These are phyloP conservation scores for Cladobotryum protrusum DNA, from an alignment of 2,329 filamentous ascomycete species.

Conservation along the genomic window DNA sequence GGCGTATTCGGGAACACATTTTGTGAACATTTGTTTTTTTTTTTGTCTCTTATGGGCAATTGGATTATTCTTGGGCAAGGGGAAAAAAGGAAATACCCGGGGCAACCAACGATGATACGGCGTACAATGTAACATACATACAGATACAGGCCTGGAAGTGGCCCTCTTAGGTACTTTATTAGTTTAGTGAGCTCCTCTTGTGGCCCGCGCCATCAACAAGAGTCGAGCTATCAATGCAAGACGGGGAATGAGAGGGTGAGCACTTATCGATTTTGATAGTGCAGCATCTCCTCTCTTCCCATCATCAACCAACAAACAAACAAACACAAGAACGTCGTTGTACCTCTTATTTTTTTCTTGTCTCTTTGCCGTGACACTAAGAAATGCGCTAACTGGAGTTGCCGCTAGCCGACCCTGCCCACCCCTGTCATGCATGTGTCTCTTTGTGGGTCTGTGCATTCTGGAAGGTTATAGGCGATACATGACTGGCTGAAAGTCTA, in stretches of 20 bases:
- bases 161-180: not conserved
- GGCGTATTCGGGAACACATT: no score
- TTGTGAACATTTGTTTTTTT: no score
- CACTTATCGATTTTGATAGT: no score
- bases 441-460: conserved; percentile 18
- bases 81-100: no score
- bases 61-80: no score
- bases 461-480: conserved; percentile 8
- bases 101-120: no score
- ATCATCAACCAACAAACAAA: not conserved
- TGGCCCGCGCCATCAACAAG: not conserved
- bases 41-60: no score
- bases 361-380: conserved; percentile 6
- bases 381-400: conserved; percentile 14
- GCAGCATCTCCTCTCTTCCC: no score
- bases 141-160: not conserved
- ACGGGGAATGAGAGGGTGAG: not conserved
- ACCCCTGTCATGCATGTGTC: conserved; percentile 29
- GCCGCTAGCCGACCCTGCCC: no score
- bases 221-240: not conserved
- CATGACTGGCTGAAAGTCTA: conserved; percentile 16
- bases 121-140: not conserved
- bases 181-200: not conserved
- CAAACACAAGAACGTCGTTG: no score
- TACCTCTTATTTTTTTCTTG: no score